Evolutionary conservation across 371 early-diverging fungal genomes (phyloP).

Genomic region (Apophysomyces trapeziformis): DNA sequence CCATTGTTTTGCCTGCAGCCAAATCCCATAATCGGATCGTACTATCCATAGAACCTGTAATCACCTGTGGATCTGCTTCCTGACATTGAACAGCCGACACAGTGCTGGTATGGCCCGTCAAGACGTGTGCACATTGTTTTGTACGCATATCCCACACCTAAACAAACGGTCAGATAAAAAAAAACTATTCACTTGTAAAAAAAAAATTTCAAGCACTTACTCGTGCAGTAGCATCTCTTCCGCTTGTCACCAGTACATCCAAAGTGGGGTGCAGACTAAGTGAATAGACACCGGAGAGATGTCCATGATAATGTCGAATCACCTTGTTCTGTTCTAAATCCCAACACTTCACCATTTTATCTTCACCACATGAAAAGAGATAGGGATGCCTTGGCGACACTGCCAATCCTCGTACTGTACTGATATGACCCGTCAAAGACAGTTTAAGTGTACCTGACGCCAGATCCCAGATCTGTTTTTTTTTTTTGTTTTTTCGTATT

Average conservation of each 20-base stretch:
- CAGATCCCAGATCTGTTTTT: slow-evolving; percentile 98
- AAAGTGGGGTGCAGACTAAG: slow-evolving; percentile 92
- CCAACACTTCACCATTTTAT: slow-evolving; percentile 98
- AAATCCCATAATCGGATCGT: slow-evolving; percentile 96
- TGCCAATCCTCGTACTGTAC: slow-evolving; percentile 92
- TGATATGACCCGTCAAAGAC: slow-evolving; percentile 96
- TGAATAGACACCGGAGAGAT: slow-evolving; percentile 91
- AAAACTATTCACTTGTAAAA: background rate
- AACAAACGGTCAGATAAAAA: background rate
- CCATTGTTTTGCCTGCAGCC: slow-evolving; percentile 94
- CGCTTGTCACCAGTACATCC: slow-evolving; percentile 93
- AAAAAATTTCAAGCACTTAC: slow-evolving; percentile 43
- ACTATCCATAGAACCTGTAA: slow-evolving; percentile 92
- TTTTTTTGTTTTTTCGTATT: slow-evolving; percentile 35
- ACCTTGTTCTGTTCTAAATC: slow-evolving; percentile 98
- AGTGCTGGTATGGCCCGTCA: slow-evolving; percentile 89
- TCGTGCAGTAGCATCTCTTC: slow-evolving; percentile 93
- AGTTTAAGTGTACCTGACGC: slow-evolving; percentile 95
- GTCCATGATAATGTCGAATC: slow-evolving; percentile 98
- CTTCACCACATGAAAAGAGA: slow-evolving; percentile 95
- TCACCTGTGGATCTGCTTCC: slow-evolving; percentile 95
- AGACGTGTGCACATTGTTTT: slow-evolving; percentile 88
- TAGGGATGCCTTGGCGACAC: slow-evolving; percentile 95
- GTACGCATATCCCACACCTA: slow-evolving; percentile 98
- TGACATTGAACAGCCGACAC: slow-evolving; percentile 89